Evolutionary conservation across 1,284 basidiomycete species (phyloP), one percentile per base, ranked within the genome.

Genomic region (Trichosporon coremiiforme): DNA sequence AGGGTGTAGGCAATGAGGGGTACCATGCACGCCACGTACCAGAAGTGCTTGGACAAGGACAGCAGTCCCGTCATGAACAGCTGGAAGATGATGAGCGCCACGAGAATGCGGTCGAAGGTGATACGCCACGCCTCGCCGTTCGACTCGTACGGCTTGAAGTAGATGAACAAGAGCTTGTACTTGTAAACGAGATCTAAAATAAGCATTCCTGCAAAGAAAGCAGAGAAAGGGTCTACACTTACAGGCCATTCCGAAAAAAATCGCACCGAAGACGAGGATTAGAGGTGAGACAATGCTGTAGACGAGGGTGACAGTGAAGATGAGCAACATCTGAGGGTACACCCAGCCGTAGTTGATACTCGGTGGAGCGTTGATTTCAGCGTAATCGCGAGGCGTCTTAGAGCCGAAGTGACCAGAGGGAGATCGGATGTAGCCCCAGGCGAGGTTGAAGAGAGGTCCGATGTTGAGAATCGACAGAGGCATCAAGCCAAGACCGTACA

Each of bases 211-310:
- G 35, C 35, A 36, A 36, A 36, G 35, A 8, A 36, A 38, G 41
- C 9, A 5, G 4, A 4, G 12, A 29, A 0, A 64, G 25, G 2
- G 0, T 7, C 5, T 10, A 3, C 45, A 77, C 79, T 80, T 69
- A 84, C 83, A 99, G 2, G 89, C 93, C 66, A 93, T 86, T 10
- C 94, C 95, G 79, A 99, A 99, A 84, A 99, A 99, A 50, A 96
- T 85, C 0, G 95, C 91, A 9, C 95, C 94, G 77, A 99, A 99
- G 25, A 97, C 87, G 67, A 97, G 87, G 77, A 99, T 97, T 70
- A 97, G 87, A 0, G 96, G 96, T 73, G 95, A 93, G 10, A 97
- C 92, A 74, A 99, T 91, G 80, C 93, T 95, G 85, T 98, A 99
- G 29, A 97, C 87, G 75, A 99, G 86, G 25, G 93, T 95, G 79